These are phyloP conservation scores for Metschnikowia kunwiensis DNA, from an alignment of 805 yeast genomes.

Conservation along the genomic window DNA sequence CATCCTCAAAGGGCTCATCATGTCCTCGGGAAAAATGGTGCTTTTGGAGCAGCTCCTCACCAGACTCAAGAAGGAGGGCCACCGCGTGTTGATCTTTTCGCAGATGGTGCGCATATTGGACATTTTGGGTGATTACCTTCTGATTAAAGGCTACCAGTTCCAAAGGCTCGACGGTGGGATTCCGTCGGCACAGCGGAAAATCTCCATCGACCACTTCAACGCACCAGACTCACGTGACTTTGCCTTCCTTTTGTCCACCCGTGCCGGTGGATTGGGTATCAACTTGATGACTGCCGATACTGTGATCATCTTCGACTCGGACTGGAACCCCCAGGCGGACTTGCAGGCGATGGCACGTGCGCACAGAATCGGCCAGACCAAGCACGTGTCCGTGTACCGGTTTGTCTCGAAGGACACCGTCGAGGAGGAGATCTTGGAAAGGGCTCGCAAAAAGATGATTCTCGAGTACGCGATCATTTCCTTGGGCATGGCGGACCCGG, in stretches of 20 bases:
- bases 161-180: slow-evolving; percentile 97
- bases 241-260: slow-evolving; percentile 82
- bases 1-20: slow-evolving; percentile 82
- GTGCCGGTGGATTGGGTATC: slow-evolving; percentile 99
- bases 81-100: slow-evolving; percentile 88
- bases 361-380: slow-evolving; percentile 98
- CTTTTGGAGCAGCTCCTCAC: slow-evolving; percentile 83
- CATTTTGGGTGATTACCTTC: slow-evolving; percentile 87
- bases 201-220: slow-evolving; percentile 94
- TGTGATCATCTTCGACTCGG: slow-evolving; percentile 95
- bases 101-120: slow-evolving; percentile 98
- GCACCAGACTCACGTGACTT: slow-evolving; percentile 91
- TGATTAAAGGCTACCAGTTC: slow-evolving; percentile 81
- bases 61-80: slow-evolving; percentile 87
- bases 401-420: slow-evolving; percentile 98
- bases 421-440: slow-evolving; percentile 94
- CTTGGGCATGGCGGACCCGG: slow-evolving; percentile 85
- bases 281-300: slow-evolving; percentile 99
- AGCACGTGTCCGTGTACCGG: slow-evolving; percentile 95
- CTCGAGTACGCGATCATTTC: slow-evolving; percentile 96
- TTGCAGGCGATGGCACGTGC: slow-evolving; percentile 99
- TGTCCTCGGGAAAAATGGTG: slow-evolving; percentile 99
- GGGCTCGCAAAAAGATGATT: slow-evolving; percentile 98
- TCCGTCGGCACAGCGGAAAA: slow-evolving; percentile 88
- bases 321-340: slow-evolving; percentile 99